These are phyloP conservation scores for Agrocybe chaxingu DNA, from an alignment of 768 basidiomycete genomes.

Conservation along the genomic window DNA sequence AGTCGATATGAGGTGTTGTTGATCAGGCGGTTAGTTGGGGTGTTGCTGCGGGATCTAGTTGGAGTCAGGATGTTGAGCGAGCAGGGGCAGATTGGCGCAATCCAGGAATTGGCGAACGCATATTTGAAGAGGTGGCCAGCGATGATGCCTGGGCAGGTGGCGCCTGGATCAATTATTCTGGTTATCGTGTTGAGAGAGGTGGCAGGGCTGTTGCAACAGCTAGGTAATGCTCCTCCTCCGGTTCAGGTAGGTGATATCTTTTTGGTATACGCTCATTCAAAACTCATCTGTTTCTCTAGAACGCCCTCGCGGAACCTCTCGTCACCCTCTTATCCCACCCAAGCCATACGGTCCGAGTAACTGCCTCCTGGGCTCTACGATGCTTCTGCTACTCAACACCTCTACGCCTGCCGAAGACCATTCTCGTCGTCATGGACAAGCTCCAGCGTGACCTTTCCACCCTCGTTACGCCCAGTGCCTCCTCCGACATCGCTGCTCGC, in stretches of 20 bases:
- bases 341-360: conserved; percentile 81
- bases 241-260: conserved; percentile 57
- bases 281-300: conserved; percentile 36
- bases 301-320: conserved; percentile 82
- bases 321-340: conserved; percentile 85
- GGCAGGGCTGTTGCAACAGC: conserved; percentile 79
- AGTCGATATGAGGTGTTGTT: conserved; percentile 75
- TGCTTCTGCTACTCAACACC: conserved; percentile 92
- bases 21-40: conserved; percentile 67
- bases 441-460: conserved; percentile 80
- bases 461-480: conserved; percentile 67
- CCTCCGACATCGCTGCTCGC: conserved; percentile 66
- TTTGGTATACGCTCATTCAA: not conserved
- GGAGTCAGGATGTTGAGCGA: conserved; percentile 89
- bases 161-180: conserved; percentile 65
- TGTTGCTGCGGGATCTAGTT: conserved; percentile 82
- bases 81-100: conserved; percentile 89
- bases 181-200: conserved; percentile 79
- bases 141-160: conserved; percentile 80
- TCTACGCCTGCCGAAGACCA: conserved; percentile 74
- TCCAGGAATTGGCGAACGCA: conserved; percentile 76
- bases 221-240: conserved; percentile 88
- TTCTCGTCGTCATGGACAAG: conserved; percentile 74
- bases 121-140: conserved; percentile 93
- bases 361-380: conserved; percentile 82